Conservation (phyloP, 139 green algal genomes). For the Astrephomene gubernaculifera region DNA sequence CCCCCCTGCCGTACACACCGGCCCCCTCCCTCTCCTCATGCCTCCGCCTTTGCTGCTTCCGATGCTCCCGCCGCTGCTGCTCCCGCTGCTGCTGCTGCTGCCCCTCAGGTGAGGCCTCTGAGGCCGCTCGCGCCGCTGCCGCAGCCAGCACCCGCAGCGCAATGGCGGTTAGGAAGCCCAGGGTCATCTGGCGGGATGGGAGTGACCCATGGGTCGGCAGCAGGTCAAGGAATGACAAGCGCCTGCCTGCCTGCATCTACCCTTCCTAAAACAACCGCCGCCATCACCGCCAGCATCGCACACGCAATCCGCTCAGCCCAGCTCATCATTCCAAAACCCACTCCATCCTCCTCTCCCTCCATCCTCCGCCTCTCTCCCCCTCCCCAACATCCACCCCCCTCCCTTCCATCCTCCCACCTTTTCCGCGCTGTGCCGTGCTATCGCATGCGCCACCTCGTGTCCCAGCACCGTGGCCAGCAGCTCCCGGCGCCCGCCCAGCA, state of each 20-base stretch:
- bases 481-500: constrained; percentile 58
- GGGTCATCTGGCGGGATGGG: constrained; percentile 27
- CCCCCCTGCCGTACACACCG: too few species aligned
- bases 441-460: constrained; percentile 65
- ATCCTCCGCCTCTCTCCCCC: neutral
- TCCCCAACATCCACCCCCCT: neutral
- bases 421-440: constrained; percentile 65
- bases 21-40: neutral
- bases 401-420: constrained; percentile 17
- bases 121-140: neutral
- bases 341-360: neutral
- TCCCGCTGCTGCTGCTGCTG: neutral
- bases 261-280: too few species aligned
- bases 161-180: constrained; percentile 41
- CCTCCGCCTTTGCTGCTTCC: too few species aligned
- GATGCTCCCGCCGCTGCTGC: too few species aligned
- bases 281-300: too few species aligned
- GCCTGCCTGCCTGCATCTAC: too few species aligned
- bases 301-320: too few species aligned
- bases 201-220: too few species aligned
- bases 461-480: constrained; percentile 67
- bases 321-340: neutral
- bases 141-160: constrained; percentile 32
- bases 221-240: too few species aligned
- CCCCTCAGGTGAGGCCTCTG: neutral